Evolutionary conservation across 495 filamentous ascomycete genomes (phyloP), one percentile per base, ranked within the genome.

Genomic region (Lophiostoma macrostomum): DNA sequence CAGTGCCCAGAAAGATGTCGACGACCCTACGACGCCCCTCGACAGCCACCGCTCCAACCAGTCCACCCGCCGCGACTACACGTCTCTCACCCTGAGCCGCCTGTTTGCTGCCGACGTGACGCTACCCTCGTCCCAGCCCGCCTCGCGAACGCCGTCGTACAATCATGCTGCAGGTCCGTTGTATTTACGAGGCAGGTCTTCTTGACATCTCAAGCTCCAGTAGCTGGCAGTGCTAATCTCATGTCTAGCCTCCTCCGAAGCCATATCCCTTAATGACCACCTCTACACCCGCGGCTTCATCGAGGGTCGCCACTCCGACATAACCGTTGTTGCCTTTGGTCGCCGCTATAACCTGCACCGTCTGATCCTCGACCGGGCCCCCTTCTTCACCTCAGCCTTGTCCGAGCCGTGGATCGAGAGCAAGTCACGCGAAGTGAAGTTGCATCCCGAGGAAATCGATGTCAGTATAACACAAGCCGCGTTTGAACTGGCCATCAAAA

Each of bases 341-440:
- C 72, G 69, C n/a, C 62, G 61, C 36, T 82, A 82, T 59, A 64
- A 66, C 29, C 67, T 82, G 1, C 79, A 82, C 57, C 73, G 80
- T 1, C 61, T 82, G 19, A 69, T 82, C 27, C 73, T 82, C 14
- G 79, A 82, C 60, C 76, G 76, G 27, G 76, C 80, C 4, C 78
- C 80, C 0, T 82, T 79, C 69, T 82, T 82, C 63, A 70, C 75
- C 1, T 75, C 74, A 8, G 76, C 72, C 41, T 64, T 82, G 20
- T 79, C 78, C 19, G 78, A 72, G 35, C 79, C 80, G n/a, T 82
- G 79, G 79, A 60, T 74, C 23, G 79, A 82, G 54, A 75, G 74
- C 38, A 69, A 69, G 14, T 70, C 76, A 3, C 76, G 71, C 32
- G 79, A 82, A 51, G 72, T 82, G 16, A 72, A 70, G 3, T 64